Base-by-base conservation (phyloP, 1,284 basidiomycete genomes). In the Coniferiporia sulphurascens region DNA sequence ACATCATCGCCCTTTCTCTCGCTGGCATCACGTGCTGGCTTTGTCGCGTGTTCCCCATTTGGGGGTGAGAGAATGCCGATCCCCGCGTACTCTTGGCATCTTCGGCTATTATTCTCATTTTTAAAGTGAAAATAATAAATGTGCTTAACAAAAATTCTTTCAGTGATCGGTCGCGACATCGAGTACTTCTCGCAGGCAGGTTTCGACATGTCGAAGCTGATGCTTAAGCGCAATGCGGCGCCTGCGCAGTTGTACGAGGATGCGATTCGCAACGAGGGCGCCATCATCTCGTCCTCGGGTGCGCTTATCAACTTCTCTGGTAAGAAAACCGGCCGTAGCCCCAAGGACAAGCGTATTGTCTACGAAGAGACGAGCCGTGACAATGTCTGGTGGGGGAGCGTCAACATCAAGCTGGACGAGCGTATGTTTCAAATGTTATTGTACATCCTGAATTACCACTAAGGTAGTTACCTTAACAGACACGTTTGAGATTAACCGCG, bases 311-410 rank as follows among this genome's bases (percentile, higher is more conserved):
- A 99, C 85, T 99, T 98, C 72, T 98, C 95, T 15, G 96, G 96
- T 50, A 99, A 98, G 83, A 99, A 99, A 84, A 99, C 97, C 2
- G 97, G 97, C 63, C 87, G 97, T 59, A 91, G 87, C 68, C 96
- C 97, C 64, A 99, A 99, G 76, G 97, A 99, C 86, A 99, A 99
- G 86, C 94, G 97, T 69, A 98, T 99, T 69, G 97, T 99, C 71
- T 98, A 84, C 73, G 96, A 99, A 75, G 96, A 99, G 70, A 91
- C 93, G 59, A 92, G 88, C 77, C 98, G 95, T 76, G 95, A 98
- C 72, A 87, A 98, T 66, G 91, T 99, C 74, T 99, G 97, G 96
- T 99, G 97, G 97, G 96, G 97, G 49, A 91, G 93, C 56, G 95
- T 99, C 69, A 99, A 99, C 81, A 99, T 99, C 79, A 97, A 97